These are phyloP conservation scores for Fusarium euwallaceae DNA, from an alignment of 2,329 filamentous ascomycete genomes.

Conservation along the genomic window DNA sequence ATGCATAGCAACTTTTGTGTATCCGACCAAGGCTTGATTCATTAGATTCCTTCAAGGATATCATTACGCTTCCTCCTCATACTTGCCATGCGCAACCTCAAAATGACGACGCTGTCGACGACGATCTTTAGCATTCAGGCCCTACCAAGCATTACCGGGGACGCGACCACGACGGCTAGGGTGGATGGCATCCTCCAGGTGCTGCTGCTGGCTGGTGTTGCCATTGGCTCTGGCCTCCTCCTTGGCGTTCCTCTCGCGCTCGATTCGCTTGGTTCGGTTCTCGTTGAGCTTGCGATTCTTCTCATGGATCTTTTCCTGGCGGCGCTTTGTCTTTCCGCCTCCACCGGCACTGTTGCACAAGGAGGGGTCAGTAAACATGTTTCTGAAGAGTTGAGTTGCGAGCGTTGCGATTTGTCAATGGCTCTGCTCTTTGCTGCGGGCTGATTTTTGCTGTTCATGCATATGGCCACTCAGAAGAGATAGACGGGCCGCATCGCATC, in stretches of 20 bases:
- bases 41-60: conserved; percentile 15
- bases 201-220: conserved; percentile 34
- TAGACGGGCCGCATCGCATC: not conserved
- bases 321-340: conserved; percentile 79
- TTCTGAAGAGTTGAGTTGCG: not conserved
- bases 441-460: conserved; percentile 7
- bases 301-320: conserved; percentile 81
- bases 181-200: conserved; percentile 60
- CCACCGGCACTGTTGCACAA: conserved; percentile 78
- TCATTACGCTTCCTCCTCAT: not conserved
- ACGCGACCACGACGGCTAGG: conserved; percentile 62
- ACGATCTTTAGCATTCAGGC: not conserved
- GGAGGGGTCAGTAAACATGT: conserved; percentile 14
- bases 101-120: not conserved
- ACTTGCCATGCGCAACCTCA: not conserved
- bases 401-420: not conserved
- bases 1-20: conserved; percentile 40
- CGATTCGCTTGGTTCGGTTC: conserved; percentile 64
- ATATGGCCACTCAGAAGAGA: conserved; percentile 9
- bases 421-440: not conserved
- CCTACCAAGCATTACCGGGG: conserved; percentile 37
- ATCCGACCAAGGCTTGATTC: conserved; percentile 20
- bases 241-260: conserved; percentile 60
- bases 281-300: conserved; percentile 91
- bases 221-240: conserved; percentile 43